Conservation (phyloP, 257 asterid species). For the Petunia axillaris region DNA sequence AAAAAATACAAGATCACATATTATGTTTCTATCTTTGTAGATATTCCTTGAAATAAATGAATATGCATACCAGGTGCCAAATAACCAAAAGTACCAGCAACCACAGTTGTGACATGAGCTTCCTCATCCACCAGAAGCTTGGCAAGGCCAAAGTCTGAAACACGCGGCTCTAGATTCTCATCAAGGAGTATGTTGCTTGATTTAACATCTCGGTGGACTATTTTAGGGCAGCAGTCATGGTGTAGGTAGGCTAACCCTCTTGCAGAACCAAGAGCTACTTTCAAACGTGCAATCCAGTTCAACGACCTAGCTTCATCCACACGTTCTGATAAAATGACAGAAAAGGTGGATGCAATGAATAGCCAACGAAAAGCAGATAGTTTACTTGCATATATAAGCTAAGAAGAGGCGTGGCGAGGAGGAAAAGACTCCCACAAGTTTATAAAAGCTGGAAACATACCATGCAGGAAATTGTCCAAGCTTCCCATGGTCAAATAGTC, state of each 20-base stretch:
- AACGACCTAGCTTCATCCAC: slow-evolving; percentile 48
- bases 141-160: slow-evolving; percentile 96
- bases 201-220: slow-evolving; percentile 88
- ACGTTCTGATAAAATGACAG: slow-evolving; percentile 43
- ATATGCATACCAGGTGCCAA: slow-evolving; percentile 83
- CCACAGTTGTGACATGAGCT: slow-evolving; percentile 94
- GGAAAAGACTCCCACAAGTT: not conserved
- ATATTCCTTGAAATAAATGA: not conserved
- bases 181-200: slow-evolving; percentile 95
- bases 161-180: slow-evolving; percentile 88
- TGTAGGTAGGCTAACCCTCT: slow-evolving; percentile 90
- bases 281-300: slow-evolving; percentile 83
- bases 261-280: slow-evolving; percentile 92
- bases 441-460: slow-evolving; percentile 40
- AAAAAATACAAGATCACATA: not conserved
- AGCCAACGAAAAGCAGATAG: not conserved
- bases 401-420: not conserved
- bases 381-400: not conserved
- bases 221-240: slow-evolving; percentile 90
- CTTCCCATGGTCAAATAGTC: slow-evolving; percentile 94
- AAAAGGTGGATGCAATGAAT: not conserved
- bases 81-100: slow-evolving; percentile 97
- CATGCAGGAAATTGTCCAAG: slow-evolving; percentile 86
- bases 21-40: not conserved
- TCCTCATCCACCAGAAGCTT: slow-evolving; percentile 92